A percentile compares a stretch with the other conserved stretches of the same genome.
phyloP scores from a whole-genome alignment of 192 early-diverging fungal genomes.

The Backusella psychrophila region DNA sequence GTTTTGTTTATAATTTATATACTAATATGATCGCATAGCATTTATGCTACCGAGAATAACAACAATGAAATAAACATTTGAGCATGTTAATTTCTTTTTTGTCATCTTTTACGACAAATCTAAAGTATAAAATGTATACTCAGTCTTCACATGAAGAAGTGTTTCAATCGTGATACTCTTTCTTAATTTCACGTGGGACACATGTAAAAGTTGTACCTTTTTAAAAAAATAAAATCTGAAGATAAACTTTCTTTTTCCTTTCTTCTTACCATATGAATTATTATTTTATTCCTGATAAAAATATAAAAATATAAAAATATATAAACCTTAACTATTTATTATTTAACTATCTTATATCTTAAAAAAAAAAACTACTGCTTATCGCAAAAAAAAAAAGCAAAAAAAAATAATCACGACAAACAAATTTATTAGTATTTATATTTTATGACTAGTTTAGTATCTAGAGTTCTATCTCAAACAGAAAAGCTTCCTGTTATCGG shows the following conservation, averaged over 20 bases:
- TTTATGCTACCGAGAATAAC: not conserved
- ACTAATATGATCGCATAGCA: not conserved
- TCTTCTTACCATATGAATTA: conserved; percentile 10
- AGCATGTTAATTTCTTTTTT: not conserved
- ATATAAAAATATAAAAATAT: not conserved
- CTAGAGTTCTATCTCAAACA: conserved; percentile 14
- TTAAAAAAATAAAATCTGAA: conserved; percentile 4
- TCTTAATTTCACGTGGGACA: conserved; percentile 8
- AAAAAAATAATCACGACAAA: not conserved
- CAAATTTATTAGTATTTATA: not conserved
- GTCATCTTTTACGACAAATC: not conserved
- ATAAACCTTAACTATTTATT: not conserved
- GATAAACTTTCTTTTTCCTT: conserved; percentile 7
- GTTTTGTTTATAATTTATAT: not conserved
- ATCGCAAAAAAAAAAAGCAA: not conserved
- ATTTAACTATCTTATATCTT: not conserved
- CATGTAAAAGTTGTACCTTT: conserved; percentile 5
- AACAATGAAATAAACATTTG: not conserved
- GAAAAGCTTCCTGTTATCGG: conserved; percentile 14
- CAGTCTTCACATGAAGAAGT: conserved; percentile 13
- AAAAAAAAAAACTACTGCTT: not conserved
- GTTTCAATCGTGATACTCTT: conserved; percentile 3
- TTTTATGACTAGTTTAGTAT: conserved; percentile 11
- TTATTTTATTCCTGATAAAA: not conserved
- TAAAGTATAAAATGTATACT: not conserved